These are phyloP conservation scores for Afroboletus lepidellus DNA, from an alignment of 1,284 basidiomycete species.

Conservation along the genomic window DNA sequence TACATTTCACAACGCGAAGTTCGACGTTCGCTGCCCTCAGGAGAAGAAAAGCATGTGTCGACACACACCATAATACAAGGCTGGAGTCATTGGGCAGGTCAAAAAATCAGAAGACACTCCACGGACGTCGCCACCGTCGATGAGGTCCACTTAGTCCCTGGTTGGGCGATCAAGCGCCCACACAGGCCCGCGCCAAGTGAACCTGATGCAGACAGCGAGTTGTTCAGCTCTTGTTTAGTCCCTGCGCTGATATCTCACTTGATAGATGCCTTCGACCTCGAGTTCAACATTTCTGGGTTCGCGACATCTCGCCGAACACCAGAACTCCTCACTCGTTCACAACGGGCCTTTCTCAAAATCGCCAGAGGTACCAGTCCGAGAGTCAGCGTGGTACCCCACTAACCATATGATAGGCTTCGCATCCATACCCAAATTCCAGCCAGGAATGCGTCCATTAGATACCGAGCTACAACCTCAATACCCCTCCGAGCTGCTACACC, in stretches of 20 bases:
- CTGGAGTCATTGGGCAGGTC: slow-evolving; percentile 50
- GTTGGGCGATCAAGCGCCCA: slow-evolving; percentile 32
- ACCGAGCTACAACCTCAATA: slow-evolving; percentile 41
- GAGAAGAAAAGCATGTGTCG: slow-evolving; percentile 13
- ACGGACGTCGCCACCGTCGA: slow-evolving; percentile 26
- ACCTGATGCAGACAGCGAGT: slow-evolving; percentile 22
- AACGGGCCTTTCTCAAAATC: slow-evolving; percentile 71
- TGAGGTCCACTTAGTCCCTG: slow-evolving; percentile 36
- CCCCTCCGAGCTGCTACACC: slow-evolving; percentile 40
- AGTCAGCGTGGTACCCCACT: background rate
- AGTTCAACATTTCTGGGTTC: slow-evolving; percentile 74
- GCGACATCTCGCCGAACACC: slow-evolving; percentile 61
- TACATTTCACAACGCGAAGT: slow-evolving; percentile 42
- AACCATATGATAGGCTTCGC: slow-evolving; percentile 52
- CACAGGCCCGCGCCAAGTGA: slow-evolving; percentile 3
- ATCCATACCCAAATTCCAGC: slow-evolving; percentile 52
- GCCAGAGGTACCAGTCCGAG: slow-evolving; percentile 59
- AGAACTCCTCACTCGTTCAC: slow-evolving; percentile 67
- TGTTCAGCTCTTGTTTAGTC: background rate
- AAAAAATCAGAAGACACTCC: slow-evolving; percentile 37
- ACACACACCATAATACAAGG: slow-evolving; percentile 31
- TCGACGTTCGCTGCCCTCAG: slow-evolving; percentile 20
- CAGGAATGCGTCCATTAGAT: slow-evolving; percentile 14
- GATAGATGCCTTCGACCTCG: slow-evolving; percentile 59
- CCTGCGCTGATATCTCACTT: background rate